A percentile compares a stretch with the other conserved stretches of the same genome.
phyloP scores from a whole-genome alignment of 1,139 yeast genomes.

The Kurtzmaniella quercitrusa region DNA sequence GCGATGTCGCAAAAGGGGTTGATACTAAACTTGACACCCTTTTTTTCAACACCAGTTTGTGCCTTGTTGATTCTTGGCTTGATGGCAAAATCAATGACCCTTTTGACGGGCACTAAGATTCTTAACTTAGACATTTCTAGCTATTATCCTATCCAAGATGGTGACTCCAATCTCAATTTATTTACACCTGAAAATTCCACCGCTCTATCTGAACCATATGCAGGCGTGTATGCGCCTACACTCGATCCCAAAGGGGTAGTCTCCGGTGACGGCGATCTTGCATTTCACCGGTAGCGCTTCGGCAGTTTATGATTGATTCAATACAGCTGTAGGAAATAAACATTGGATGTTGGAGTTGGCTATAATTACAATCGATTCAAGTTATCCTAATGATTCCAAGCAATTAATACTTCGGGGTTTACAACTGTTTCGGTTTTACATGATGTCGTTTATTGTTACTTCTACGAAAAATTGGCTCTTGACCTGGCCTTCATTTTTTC shows the following conservation, averaged over 20 bases:
- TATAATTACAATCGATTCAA: too few relatives aligned
- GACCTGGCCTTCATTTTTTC: constrained; percentile 82
- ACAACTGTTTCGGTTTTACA: too few relatives aligned
- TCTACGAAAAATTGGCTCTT: constrained; percentile 17
- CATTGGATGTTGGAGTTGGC: too few relatives aligned
- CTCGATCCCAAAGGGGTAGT: background rate
- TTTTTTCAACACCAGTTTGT: constrained; percentile 80
- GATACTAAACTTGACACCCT: constrained; percentile 89
- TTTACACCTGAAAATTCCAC: background rate
- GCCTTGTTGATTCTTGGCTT: constrained; percentile 91
- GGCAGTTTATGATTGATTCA: too few relatives aligned
- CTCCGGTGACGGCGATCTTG: too few relatives aligned
- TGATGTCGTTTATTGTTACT: background rate
- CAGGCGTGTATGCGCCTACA: background rate
- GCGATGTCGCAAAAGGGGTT: constrained; percentile 99
- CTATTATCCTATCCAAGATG: background rate
- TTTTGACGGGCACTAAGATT: constrained; percentile 88
- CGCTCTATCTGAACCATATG: background rate
- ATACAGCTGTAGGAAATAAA: too few relatives aligned
- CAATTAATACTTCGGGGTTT: background rate
- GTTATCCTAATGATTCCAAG: too few relatives aligned
- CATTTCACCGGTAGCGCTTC: too few relatives aligned
- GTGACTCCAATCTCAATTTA: background rate
- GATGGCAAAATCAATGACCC: constrained; percentile 91
- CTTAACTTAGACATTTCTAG: constrained; percentile 41